phyloP scores from a whole-genome alignment of 331 rosid species.

The Quercus tomentella region DNA sequence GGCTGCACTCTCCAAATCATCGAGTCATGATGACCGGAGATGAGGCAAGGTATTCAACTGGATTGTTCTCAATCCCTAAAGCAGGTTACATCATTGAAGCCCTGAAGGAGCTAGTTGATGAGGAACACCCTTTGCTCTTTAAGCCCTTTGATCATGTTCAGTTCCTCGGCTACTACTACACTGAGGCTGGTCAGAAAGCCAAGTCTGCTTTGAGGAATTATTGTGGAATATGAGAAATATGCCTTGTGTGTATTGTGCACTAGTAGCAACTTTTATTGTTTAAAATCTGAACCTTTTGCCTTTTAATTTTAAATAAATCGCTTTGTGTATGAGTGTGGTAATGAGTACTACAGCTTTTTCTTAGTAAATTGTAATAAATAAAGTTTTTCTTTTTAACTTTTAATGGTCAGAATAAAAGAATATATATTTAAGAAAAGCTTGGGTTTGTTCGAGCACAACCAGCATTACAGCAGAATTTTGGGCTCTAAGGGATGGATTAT shows the following conservation, averaged over 20 bases:
- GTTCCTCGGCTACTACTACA: conserved; percentile 51
- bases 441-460: no score
- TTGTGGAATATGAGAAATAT: conserved; percentile 48
- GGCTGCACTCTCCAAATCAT: conserved; percentile 58
- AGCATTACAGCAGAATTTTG: no score
- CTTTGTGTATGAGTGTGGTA: no score
- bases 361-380: no score
- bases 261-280: no score
- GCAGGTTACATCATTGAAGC: conserved; percentile 49
- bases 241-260: neutral
- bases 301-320: no score
- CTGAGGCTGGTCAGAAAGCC: conserved; percentile 56
- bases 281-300: no score
- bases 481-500: no score
- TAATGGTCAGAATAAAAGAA: no score
- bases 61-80: conserved; percentile 63
- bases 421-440: no score
- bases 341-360: no score
- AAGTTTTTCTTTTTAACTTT: no score
- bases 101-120: conserved; percentile 69
- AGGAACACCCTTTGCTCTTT: conserved; percentile 62
- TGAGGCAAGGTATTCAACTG: conserved; percentile 58
- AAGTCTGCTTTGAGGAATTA: conserved; percentile 46
- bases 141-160: conserved; percentile 72
- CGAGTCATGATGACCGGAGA: conserved; percentile 73